Percentiles rank a stretch among this genome's conserved stretches.
These are phyloP conservation scores for Pistacia atlantica DNA, from an alignment of 345 rosid genomes.

Conservation along the genomic window DNA sequence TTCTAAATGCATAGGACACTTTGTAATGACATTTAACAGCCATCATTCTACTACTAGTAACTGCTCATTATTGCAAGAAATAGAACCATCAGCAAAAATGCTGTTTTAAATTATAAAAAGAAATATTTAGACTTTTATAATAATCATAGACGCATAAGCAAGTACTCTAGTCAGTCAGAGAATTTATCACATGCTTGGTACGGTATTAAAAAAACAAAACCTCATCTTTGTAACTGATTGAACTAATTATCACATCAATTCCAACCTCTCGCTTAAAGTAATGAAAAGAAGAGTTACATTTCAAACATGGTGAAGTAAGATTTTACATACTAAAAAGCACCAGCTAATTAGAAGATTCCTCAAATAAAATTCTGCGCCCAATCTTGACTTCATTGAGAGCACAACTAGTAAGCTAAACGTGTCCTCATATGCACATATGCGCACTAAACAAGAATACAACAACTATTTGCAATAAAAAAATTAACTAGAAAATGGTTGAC, in stretches of 20 bases:
- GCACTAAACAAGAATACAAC: not conserved
- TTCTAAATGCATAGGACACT: not conserved
- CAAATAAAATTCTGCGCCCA: not conserved
- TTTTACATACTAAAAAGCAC: not conserved
- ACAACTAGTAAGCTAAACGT: not conserved
- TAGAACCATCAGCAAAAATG: not conserved
- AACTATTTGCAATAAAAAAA: not conserved
- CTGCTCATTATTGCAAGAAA: not conserved
- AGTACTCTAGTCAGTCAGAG: not conserved
- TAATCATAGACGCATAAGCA: not conserved
- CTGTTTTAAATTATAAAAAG: not conserved
- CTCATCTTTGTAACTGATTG: not conserved
- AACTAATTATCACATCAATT: not conserved
- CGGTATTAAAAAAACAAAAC: not conserved
- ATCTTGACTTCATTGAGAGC: conserved; percentile 8
- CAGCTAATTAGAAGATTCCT: not conserved
- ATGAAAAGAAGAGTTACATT: not conserved
- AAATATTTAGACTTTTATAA: not conserved
- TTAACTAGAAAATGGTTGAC: not conserved
- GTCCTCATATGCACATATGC: not conserved
- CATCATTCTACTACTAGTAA: not conserved
- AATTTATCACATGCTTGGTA: not conserved
- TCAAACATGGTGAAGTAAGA: not conserved
- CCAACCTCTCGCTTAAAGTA: not conserved
- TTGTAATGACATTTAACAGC: not conserved